phyloP scores from a whole-genome alignment of 2,329 filamentous ascomycete genomes.

The Pseudogymnoascus sp. region DNA sequence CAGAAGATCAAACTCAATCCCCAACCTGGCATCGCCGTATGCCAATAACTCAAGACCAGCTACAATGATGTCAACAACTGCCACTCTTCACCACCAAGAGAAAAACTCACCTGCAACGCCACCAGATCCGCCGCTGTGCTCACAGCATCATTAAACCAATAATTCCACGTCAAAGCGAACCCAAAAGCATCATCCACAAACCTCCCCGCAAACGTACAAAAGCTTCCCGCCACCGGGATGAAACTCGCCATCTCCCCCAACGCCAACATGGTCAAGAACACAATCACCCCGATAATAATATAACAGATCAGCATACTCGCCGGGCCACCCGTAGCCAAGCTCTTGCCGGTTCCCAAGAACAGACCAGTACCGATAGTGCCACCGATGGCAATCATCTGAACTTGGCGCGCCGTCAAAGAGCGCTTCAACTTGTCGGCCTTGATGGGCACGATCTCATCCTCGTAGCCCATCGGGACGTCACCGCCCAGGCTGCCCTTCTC shows the following conservation, averaged over 20 bases:
- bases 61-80: background rate
- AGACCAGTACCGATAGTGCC: slow-evolving; percentile 53
- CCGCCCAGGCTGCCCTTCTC: background rate
- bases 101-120: slow-evolving; percentile 35
- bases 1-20: slow-evolving; percentile 55
- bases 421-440: slow-evolving; percentile 42
- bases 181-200: slow-evolving; percentile 47
- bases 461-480: background rate
- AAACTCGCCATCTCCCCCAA: slow-evolving; percentile 55
- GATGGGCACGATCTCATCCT: background rate
- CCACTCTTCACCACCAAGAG: background rate
- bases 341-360: slow-evolving; percentile 54
- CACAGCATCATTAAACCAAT: slow-evolving; percentile 60
- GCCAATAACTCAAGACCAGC: slow-evolving; percentile 53
- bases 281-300: slow-evolving; percentile 46
- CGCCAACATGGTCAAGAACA: slow-evolving; percentile 50
- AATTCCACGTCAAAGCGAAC: slow-evolving; percentile 49
- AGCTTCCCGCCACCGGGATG: slow-evolving; percentile 45
- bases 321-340: slow-evolving; percentile 50
- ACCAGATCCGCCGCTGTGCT: slow-evolving; percentile 53
- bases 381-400: slow-evolving; percentile 59
- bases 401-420: slow-evolving; percentile 51
- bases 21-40: slow-evolving; percentile 53
- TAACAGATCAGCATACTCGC: slow-evolving; percentile 51
- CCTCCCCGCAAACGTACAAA: slow-evolving; percentile 46